Evolutionary conservation across 2,329 filamentous ascomycete genomes (phyloP), one percentile per base, ranked within the genome.

Genomic region (Delphinella strobiligena): DNA sequence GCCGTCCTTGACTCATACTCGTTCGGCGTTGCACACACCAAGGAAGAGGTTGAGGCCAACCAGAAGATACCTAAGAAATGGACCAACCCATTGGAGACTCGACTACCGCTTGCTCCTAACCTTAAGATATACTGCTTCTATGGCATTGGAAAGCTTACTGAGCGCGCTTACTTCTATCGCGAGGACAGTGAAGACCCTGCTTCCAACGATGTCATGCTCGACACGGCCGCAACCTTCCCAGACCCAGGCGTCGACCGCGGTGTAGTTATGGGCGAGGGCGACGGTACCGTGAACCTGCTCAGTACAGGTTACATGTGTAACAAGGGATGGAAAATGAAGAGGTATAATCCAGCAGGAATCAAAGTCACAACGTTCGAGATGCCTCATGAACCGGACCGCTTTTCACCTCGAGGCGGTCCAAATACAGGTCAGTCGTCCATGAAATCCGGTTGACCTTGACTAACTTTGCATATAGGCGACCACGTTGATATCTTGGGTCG

Each of bases 121-220:
- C 67, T 98, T 54, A 95, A 94, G 58, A 85, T 98, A 10, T 96
- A 88, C 63, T 96, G 91, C 63, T 96, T 98, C 66, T 96, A 98
- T 56, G 91, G 83, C 15, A 78, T 94, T 3, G 89, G 89, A 2
- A 98, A 96, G 58, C 81, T 84, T 3, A 96, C 89, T 0, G 89
- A 98, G 61, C 76, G 89, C 41, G 79, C 80, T 12, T 98, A 96
- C 59, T 98, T 83, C 59, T 98, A 98, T 62, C 80, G 82, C 22
- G 67, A 76, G 31, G 83, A 89, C 34, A 64, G 68, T 9, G 76
- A 84, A 7, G 62, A 72, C 0, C 52, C 74, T n/a, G 78, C 76
- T 5, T 77, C 72, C 14, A 67, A 86, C 14, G 86, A 86, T 51
- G 51, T 58, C 8, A 53, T 52, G 43, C 55, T 61, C 24, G 75